Conservation (phyloP, 2,329 filamentous ascomycete genomes). For the Ophiostoma quercus region DNA sequence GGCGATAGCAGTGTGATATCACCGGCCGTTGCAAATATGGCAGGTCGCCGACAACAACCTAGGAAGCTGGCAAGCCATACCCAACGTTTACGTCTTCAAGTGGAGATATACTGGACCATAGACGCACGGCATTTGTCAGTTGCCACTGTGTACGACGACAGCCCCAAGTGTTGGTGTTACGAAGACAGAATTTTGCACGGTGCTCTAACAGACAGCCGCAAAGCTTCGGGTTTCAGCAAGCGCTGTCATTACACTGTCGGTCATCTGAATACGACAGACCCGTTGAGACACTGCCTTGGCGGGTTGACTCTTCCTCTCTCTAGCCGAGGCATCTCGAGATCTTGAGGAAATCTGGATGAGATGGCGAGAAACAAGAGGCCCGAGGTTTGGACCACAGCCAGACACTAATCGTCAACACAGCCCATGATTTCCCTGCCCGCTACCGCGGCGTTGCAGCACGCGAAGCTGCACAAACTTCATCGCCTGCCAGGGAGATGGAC, state of each 20-base stretch:
- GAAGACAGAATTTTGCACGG: neutral
- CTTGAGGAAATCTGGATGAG: too few relatives aligned
- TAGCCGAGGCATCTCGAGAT: neutral
- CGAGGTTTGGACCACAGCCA: neutral
- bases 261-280: neutral
- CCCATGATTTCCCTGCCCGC: neutral
- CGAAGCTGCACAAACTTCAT: conserved; percentile 21
- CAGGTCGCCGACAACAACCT: neutral
- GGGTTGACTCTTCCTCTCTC: neutral
- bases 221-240: neutral
- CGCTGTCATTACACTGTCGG: neutral
- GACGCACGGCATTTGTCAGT: neutral
- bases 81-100: neutral
- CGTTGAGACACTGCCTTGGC: neutral
- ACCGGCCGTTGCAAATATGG: neutral
- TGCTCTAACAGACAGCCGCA: neutral
- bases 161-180: neutral
- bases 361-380: neutral
- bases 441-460: conserved; percentile 18
- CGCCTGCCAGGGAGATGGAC: neutral
- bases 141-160: neutral
- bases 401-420: neutral
- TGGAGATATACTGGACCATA: too few relatives aligned
- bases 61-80: neutral
- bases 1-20: neutral